Evolutionary conservation across 805 yeast genomes (phyloP).

Genomic region (Candida piceae): DNA sequence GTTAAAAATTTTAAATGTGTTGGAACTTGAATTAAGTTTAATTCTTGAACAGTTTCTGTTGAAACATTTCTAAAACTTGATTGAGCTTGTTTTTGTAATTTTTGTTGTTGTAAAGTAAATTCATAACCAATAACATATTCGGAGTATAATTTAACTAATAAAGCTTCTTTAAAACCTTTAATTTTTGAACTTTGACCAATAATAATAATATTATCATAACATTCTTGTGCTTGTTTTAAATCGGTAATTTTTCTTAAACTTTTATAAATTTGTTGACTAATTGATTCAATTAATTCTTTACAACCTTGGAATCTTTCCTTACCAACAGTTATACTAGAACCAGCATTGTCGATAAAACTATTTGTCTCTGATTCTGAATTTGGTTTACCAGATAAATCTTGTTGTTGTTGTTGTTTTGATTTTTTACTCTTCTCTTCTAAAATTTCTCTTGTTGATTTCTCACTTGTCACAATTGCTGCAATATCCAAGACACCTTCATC

Average conservation of each 20-base stretch:
- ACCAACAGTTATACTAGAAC: constrained; percentile 65
- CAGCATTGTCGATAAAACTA: constrained; percentile 55
- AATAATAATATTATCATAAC: constrained; percentile 78
- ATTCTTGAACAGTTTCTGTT: constrained; percentile 19
- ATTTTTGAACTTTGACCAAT: constrained; percentile 76
- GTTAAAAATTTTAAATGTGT: constrained; percentile 62
- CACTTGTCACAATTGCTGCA: constrained; percentile 82
- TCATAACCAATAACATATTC: constrained; percentile 22
- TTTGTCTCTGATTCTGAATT: constrained; percentile 75
- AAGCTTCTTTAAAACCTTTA: constrained; percentile 69
- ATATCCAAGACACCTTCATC: constrained; percentile 82
- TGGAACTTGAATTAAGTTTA: constrained; percentile 62
- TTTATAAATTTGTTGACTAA: constrained; percentile 51
- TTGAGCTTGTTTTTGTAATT: constrained; percentile 16
- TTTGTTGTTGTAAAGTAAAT: constrained; percentile 1
- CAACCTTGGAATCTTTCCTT: constrained; percentile 85
- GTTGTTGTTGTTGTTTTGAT: constrained; percentile 13
- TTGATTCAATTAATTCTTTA: constrained; percentile 47
- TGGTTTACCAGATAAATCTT: constrained; percentile 22
- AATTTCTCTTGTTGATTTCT: constrained; percentile 51
- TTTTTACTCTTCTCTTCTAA: constrained; percentile 26
- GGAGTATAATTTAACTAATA: constrained; percentile 47
- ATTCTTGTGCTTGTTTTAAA: constrained; percentile 66
- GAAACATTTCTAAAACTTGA: constrained; percentile 28
- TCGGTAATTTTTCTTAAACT: constrained; percentile 53